Conservation (phyloP, 2,329 filamentous ascomycete genomes). For the Penicillium concentricum region DNA sequence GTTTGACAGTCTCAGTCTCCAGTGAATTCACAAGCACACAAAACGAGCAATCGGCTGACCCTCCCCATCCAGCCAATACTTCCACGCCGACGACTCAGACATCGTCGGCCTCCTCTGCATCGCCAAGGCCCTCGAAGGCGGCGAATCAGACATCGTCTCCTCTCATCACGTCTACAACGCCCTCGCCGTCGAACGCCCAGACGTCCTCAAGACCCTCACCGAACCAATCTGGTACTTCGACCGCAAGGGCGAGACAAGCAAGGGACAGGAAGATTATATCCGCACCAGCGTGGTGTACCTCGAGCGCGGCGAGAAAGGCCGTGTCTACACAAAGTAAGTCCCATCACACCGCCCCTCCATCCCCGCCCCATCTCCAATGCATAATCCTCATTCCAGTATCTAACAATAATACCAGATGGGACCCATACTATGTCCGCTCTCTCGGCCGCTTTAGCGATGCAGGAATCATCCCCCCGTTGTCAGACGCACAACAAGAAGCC, state of each 20-base stretch:
- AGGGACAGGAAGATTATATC: slow-evolving; percentile 73
- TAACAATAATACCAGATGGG: slow-evolving; percentile 55
- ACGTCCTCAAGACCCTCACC: slow-evolving; percentile 72
- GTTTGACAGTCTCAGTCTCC: slow-evolving; percentile 1
- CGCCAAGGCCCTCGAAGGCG: slow-evolving; percentile 73
- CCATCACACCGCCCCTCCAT: background rate
- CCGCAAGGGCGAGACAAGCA: slow-evolving; percentile 77
- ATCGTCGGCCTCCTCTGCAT: slow-evolving; percentile 82
- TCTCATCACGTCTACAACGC: slow-evolving; percentile 80
- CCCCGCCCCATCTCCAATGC: background rate
- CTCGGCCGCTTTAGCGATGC: slow-evolving; percentile 70
- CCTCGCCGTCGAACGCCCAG: slow-evolving; percentile 70
- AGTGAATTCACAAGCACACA: background rate
- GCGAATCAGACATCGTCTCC: slow-evolving; percentile 78
- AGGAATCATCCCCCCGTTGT: slow-evolving; percentile 72
- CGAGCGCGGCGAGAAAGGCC: slow-evolving; percentile 63
- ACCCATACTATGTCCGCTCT: slow-evolving; percentile 82
- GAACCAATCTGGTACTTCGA: slow-evolving; percentile 89
- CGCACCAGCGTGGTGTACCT: slow-evolving; percentile 72
- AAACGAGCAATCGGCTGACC: background rate
- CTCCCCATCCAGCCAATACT: slow-evolving; percentile 63
- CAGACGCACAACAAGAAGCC: slow-evolving; percentile 66
- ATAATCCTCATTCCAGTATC: background rate
- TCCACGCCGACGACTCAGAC: slow-evolving; percentile 80
- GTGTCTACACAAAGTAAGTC: slow-evolving; percentile 70